Evolutionary conservation across 345 rosid species (phyloP).

Genomic region (Salix udensis): DNA sequence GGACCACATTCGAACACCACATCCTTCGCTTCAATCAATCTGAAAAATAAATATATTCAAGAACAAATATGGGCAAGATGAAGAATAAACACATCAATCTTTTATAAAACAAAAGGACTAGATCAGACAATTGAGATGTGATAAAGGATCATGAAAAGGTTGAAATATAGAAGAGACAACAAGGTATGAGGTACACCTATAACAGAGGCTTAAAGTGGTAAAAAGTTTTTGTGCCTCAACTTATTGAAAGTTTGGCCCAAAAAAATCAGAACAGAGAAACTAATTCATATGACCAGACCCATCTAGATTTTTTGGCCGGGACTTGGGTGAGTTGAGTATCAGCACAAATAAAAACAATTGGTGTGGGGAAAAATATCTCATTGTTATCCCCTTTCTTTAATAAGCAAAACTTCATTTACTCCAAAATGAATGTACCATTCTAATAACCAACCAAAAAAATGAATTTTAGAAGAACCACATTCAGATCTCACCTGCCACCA

Average conservation of each 20-base stretch:
- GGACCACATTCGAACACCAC: constrained; percentile 34
- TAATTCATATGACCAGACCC: too few relatives aligned
- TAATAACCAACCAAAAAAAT: background rate
- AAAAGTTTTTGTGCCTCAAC: too few relatives aligned
- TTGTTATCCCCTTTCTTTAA: too few relatives aligned
- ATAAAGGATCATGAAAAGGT: background rate
- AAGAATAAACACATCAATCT: background rate
- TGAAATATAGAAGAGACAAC: background rate
- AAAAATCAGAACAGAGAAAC: too few relatives aligned
- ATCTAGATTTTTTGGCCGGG: too few relatives aligned
- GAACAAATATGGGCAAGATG: background rate
- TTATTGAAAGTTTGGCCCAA: too few relatives aligned
- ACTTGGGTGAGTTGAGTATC: too few relatives aligned
- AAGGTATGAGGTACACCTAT: too few relatives aligned
- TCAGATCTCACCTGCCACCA: constrained; percentile 19
- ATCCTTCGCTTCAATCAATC: constrained; percentile 26
- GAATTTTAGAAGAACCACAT: background rate
- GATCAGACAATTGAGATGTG: background rate
- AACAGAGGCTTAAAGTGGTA: too few relatives aligned
- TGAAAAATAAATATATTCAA: background rate
- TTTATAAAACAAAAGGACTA: background rate
- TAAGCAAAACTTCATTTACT: too few relatives aligned
- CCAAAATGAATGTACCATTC: background rate
- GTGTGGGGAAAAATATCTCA: too few relatives aligned
- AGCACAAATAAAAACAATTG: too few relatives aligned